A percentile compares a stretch with the other conserved stretches of the same genome.
Evolutionary conservation across 139 green algal species (phyloP).

Genomic region (Gonium pectorale): DNA sequence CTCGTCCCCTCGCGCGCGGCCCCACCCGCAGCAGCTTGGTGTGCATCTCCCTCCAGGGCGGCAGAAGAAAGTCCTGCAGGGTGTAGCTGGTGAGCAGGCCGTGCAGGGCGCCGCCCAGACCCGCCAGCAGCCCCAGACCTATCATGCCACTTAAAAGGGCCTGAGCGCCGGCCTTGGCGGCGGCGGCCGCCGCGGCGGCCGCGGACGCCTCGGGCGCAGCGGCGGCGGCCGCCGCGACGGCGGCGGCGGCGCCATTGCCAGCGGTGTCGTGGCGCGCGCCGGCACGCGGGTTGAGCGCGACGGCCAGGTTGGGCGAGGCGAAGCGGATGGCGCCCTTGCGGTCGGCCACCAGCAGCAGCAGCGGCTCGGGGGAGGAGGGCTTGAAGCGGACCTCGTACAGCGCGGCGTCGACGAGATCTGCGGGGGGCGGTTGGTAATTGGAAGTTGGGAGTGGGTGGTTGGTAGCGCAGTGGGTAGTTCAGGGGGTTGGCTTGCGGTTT

Average conservation of each 20-base stretch:
- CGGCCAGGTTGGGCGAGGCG: slow-evolving; percentile 7
- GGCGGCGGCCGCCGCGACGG: neutral
- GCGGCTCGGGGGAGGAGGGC: neutral
- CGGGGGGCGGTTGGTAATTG: no score
- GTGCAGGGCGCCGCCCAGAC: no score
- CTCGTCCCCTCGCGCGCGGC: no score
- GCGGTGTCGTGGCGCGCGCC: no score
- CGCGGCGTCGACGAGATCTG: neutral
- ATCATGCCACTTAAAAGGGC: neutral
- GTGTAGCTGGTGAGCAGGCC: slow-evolving; percentile 9
- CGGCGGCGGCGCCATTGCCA: no score
- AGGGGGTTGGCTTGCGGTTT: no score
- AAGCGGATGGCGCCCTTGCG: slow-evolving; percentile 25
- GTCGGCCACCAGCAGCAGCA: slow-evolving; percentile 25
- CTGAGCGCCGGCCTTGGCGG: no score
- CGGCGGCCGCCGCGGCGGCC: no score
- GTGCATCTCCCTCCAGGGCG: slow-evolving; percentile 34
- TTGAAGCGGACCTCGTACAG: slow-evolving; percentile 10
- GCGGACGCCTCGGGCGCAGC: no score
- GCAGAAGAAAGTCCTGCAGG: slow-evolving; percentile 18
- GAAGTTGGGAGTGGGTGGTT: no score
- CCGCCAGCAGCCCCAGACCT: no score
- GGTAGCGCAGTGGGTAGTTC: no score
- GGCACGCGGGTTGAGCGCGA: slow-evolving; percentile 1
- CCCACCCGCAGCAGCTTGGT: slow-evolving; percentile 20